These are phyloP conservation scores for Protomyces arabidopsidicola DNA, from an alignment of 1,139 yeast genomes.

Conservation along the genomic window DNA sequence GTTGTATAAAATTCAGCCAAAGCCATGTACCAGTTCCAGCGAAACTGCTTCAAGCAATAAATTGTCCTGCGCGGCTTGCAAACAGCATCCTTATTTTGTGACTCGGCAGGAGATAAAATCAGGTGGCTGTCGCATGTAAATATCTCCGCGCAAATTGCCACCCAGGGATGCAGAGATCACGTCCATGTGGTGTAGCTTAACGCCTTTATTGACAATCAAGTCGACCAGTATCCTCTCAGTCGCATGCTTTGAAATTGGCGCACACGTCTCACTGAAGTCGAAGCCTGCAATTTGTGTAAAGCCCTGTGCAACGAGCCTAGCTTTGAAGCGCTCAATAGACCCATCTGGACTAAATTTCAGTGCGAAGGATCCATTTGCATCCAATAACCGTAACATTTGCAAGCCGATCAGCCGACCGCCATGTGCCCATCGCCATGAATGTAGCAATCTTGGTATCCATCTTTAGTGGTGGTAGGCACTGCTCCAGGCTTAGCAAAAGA, in stretches of 20 bases:
- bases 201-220: neutral
- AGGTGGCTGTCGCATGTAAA: slow-evolving; percentile 4
- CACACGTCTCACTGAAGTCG: neutral
- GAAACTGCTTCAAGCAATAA: slow-evolving; percentile 9
- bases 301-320: neutral
- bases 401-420: no score
- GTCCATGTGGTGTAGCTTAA: slow-evolving; percentile 1
- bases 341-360: neutral
- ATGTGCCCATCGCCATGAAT: no score
- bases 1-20: neutral
- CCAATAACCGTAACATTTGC: no score
- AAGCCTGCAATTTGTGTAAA: neutral
- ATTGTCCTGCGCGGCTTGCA: neutral
- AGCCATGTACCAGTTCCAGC: slow-evolving; percentile 9
- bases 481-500: neutral
- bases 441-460: no score
- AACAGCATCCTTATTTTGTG: neutral
- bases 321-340: neutral
- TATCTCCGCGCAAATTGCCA: neutral
- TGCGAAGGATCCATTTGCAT: no score
- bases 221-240: neutral
- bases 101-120: no score
- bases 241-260: neutral
- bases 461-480: neutral
- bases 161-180: slow-evolving; percentile 8